Base-by-base conservation (phyloP, 2,329 filamentous ascomycete species). In the Ophiocordyceps robertsii region DNA sequence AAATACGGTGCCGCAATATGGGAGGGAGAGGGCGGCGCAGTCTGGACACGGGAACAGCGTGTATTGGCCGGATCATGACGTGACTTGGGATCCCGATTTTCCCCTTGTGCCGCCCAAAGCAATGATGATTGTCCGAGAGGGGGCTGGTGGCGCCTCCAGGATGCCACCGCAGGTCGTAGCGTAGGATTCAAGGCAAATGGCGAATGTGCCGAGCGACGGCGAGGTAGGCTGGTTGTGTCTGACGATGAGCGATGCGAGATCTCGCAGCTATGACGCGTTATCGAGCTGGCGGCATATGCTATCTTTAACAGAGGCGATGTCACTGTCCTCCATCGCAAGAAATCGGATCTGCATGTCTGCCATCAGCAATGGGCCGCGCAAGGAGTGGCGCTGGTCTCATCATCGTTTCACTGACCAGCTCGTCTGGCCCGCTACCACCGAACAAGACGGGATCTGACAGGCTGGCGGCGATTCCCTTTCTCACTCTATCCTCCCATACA, bases 401-500 rank as follows among this genome's bases (percentile, higher is more conserved):
- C 12, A 32, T 27, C 24, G 24, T 9, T 5, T 5, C 11, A 14
- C 75, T 63, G 68, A 90, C 84, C 62, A 86, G 70, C 50, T 94
- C 86, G 57, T 88, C 83, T 10, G 73, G 62, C 14, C 71, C 70
- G 6, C 68, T 64, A 39, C 71, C 72, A 6, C 87, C 86, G 63
- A 80, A 96, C 21, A 96, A 64, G 5, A 86, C 80, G 2, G 79
- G 68, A 51, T 96, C 90, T 1, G 85, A 84, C 40, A 87, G 64
- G 54, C 87, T 94, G 10, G 75, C 72, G 40, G 81, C 75, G 37
- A 95, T 76, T 16, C 83, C 83, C 59, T 82, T 84, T 60, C 77
- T 81, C 1, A 95, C 89, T 43, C 90, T 75, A 49, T 89, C 82
- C 57, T 93, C 85, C 90, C 90, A 98, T 0, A 96, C 90, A 0